These are phyloP conservation scores for Phytophthora chlamydospora DNA, from an alignment of 352 stramenopile species.

Conservation along the genomic window DNA sequence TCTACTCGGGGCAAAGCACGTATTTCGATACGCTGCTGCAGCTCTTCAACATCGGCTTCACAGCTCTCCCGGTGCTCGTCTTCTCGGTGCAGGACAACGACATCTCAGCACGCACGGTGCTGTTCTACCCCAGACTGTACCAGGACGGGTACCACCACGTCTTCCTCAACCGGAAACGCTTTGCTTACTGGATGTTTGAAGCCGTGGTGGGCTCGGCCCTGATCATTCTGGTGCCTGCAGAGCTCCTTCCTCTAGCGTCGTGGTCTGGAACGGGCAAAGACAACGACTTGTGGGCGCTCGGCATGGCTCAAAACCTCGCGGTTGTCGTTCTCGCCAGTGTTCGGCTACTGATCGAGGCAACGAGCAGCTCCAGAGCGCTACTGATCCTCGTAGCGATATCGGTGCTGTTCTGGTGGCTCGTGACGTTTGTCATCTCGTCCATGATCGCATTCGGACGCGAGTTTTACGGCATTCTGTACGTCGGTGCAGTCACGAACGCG, in stretches of 20 bases:
- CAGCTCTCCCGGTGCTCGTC: conserved; percentile 66
- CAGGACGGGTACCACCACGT: conserved; percentile 52
- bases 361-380: conserved; percentile 33
- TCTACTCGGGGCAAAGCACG: conserved; percentile 80
- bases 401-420: conserved; percentile 55
- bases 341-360: conserved; percentile 57
- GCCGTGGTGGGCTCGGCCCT: conserved; percentile 53
- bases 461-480: conserved; percentile 63
- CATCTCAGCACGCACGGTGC: conserved; percentile 48
- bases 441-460: conserved; percentile 60
- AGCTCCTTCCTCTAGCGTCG: conserved; percentile 47
- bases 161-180: conserved; percentile 57
- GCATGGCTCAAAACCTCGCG: conserved; percentile 66
- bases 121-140: conserved; percentile 61
- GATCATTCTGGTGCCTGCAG: conserved; percentile 52
- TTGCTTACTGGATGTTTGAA: conserved; percentile 67
- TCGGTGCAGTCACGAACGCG: conserved; percentile 48
- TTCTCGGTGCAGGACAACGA: conserved; percentile 70
- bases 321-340: conserved; percentile 65
- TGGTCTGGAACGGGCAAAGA: conserved; percentile 58
- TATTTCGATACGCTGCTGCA: conserved; percentile 84
- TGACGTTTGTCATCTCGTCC: conserved; percentile 55
- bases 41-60: conserved; percentile 86
- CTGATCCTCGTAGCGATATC: conserved; percentile 42
- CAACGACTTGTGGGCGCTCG: conserved; percentile 73